phyloP scores from a whole-genome alignment of 306 rosid species.

The Citrullus colocynthis region DNA sequence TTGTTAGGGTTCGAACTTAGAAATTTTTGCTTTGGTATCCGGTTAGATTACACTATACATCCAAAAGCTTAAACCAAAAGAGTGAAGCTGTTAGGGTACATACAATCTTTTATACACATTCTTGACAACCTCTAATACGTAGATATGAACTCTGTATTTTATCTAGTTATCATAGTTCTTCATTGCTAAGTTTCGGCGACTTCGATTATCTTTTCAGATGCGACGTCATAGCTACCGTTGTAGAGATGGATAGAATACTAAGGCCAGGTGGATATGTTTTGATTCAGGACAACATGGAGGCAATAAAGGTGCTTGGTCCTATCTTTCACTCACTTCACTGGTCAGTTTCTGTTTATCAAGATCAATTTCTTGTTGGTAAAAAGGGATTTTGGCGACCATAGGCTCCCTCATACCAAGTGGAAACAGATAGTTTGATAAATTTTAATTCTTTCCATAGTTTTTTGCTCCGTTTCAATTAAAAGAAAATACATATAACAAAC shows the following conservation, averaged over 20 bases:
- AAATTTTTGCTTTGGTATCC: not conserved
- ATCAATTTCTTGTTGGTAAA: constrained; percentile 54
- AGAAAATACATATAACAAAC: not conserved
- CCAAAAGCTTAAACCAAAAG: not conserved
- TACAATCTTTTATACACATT: not conserved
- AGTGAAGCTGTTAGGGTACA: not conserved
- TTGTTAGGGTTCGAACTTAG: not conserved
- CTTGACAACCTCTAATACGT: not conserved
- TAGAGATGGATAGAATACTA: constrained; percentile 73
- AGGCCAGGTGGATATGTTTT: constrained; percentile 74
- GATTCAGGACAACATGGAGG: constrained; percentile 56
- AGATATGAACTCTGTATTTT: not conserved
- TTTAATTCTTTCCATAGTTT: not conserved
- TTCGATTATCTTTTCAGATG: constrained; percentile 38
- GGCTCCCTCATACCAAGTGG: not conserved
- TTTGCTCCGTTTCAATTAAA: not conserved
- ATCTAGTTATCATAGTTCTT: not conserved
- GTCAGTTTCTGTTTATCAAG: constrained; percentile 37
- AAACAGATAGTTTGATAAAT: not conserved
- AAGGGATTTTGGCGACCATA: constrained; percentile 88
- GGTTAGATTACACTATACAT: not conserved
- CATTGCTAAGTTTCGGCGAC: not conserved
- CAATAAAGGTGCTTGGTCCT: constrained; percentile 41
- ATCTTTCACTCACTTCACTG: constrained; percentile 69
- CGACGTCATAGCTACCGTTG: constrained; percentile 39